Evolutionary conservation across 2,329 filamentous ascomycete genomes (phyloP), one percentile per base, ranked within the genome.

Genomic region (Sporothrix dimorphospora): DNA sequence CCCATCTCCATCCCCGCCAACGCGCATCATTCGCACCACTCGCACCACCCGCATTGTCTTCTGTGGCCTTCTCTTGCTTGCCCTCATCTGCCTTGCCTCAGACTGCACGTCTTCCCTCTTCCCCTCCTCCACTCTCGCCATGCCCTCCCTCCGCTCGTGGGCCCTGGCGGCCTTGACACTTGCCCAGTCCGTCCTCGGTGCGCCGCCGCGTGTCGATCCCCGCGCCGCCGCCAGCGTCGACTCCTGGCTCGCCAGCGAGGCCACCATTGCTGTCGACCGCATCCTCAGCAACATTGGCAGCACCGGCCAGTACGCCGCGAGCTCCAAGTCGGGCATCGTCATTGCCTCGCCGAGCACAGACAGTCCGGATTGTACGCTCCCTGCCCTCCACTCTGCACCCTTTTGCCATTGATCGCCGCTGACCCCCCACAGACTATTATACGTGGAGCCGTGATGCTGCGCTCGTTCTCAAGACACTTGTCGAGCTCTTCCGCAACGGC

Each of bases 371-470:
- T 90, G 88, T 89, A 80, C 81, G 85, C 79, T 8, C 9, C 19
- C 0, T 30, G 49, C 12, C 42, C 11, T 11, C 21, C 19, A 11
- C 34, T 61, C 9, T 27, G 1, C 19, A 19, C 24, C 7, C 27
- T 55, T 68, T 73, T 24, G 2, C 16, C 5, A 21, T 19, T 38
- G 38, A 67, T 7, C 42, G 11, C 24, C 40, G 19, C 63, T 65
- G 21, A 49, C 38, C 4, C 6, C 14, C 27, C 6, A 19, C 24
- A 70, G 68, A 94, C 80, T 94, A 87, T 78, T 94, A 89, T 78
- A 93, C 91, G 0, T 95, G 92, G 92, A 93, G 90, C 1, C 84
- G 92, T 77, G 92, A 95, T 79, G 87, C 90, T 19, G 91, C 90
- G 30, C 84, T 94, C 40, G 88, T 89, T 2, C 88, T 92, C 82